Evolutionary conservation across 2,329 filamentous ascomycete genomes (phyloP).

Genomic region (Scedosporium apiospermum): DNA sequence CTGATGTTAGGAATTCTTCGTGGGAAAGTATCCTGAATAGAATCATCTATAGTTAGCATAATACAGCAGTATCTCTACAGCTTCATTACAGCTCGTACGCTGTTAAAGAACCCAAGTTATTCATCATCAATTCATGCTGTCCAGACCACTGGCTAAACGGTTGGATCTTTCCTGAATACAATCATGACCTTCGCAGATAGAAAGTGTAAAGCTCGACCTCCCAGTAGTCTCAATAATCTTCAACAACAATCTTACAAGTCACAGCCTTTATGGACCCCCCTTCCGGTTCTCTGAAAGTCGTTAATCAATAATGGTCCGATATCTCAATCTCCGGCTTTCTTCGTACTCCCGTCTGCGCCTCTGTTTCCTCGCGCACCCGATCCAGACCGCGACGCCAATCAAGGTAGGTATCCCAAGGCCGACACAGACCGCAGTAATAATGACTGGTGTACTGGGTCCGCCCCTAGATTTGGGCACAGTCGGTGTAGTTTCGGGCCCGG

Average conservation of each 20-base stretch:
- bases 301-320: conserved; percentile 4
- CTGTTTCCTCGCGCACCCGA: conserved; percentile 7
- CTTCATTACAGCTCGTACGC: neutral
- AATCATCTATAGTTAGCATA: neutral
- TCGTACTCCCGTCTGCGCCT: conserved; percentile 2
- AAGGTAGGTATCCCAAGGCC: conserved; percentile 6
- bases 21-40: neutral
- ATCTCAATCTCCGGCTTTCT: conserved; percentile 1
- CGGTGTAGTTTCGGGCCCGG: neutral
- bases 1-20: neutral
- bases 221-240: neutral
- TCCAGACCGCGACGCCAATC: conserved; percentile 1
- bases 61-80: neutral
- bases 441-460: neutral
- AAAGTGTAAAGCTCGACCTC: too few relatives aligned
- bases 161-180: neutral
- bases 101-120: neutral
- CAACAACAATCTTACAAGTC: neutral
- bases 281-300: neutral
- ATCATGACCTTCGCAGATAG: neutral
- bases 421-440: conserved; percentile 4
- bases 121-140: neutral
- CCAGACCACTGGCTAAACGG: neutral
- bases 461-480: neutral
- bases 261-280: neutral